Conservation (phyloP, 495 filamentous ascomycete species). For the Cercophora samala region DNA sequence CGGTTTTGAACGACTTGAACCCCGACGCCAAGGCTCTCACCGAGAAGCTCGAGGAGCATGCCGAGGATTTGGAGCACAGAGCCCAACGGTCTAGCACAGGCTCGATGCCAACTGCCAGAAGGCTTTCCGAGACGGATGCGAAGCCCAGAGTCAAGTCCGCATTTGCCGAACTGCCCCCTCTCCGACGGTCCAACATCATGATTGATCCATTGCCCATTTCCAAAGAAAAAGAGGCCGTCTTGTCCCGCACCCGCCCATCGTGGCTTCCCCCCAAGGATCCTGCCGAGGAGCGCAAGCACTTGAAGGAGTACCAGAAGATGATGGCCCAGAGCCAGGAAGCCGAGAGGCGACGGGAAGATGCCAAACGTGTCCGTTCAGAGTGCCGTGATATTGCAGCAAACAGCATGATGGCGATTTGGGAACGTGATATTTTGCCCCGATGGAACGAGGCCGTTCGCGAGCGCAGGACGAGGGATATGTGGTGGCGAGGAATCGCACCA, state of each 20-base stretch:
- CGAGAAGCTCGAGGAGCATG: slow-evolving; percentile 82
- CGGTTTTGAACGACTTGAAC: slow-evolving; percentile 73
- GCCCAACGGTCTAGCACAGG: slow-evolving; percentile 36
- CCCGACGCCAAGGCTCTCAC: slow-evolving; percentile 85
- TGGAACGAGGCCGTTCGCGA: slow-evolving; percentile 76
- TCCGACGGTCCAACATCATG: slow-evolving; percentile 86
- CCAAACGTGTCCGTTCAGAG: slow-evolving; percentile 46
- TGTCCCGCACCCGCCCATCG: slow-evolving; percentile 85
- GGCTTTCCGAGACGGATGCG: slow-evolving; percentile 43
- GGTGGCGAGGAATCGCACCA: slow-evolving; percentile 89
- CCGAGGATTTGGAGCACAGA: slow-evolving; percentile 58
- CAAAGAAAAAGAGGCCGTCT: slow-evolving; percentile 91
- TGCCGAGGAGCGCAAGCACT: slow-evolving; percentile 84
- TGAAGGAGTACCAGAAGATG: slow-evolving; percentile 92
- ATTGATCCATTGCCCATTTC: slow-evolving; percentile 94
- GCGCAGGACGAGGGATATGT: slow-evolving; percentile 77
- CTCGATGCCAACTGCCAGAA: slow-evolving; percentile 37
- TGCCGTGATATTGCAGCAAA: slow-evolving; percentile 59
- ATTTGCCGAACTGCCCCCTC: slow-evolving; percentile 68
- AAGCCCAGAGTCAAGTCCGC: slow-evolving; percentile 57
- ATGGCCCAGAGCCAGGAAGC: slow-evolving; percentile 77
- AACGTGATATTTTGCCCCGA: slow-evolving; percentile 79
- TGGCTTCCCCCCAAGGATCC: slow-evolving; percentile 95
- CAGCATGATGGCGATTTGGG: slow-evolving; percentile 75
- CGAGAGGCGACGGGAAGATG: slow-evolving; percentile 52